Conservation (phyloP, 352 stramenopile species). For the Phytopythium ostracodes region DNA sequence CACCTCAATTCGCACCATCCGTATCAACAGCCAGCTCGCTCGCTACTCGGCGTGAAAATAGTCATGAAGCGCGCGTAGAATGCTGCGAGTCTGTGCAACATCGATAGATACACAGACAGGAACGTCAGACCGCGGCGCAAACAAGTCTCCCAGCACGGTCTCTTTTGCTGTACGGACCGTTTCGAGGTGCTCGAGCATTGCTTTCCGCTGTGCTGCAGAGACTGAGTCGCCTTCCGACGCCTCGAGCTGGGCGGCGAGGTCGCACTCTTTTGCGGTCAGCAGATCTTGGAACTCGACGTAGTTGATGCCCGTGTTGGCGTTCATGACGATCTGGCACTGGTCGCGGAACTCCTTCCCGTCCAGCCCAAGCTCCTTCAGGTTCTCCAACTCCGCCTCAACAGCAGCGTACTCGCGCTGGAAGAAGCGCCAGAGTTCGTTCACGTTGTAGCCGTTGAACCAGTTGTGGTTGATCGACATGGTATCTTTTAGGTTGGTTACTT, state of each 20-base stretch:
- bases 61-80: background rate
- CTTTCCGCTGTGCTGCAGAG: background rate
- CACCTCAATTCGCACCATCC: too few species aligned
- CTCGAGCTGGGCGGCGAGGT: slow-evolving; percentile 16
- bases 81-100: background rate
- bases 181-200: background rate
- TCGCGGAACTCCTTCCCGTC: slow-evolving; percentile 43
- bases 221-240: background rate
- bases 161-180: background rate
- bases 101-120: background rate
- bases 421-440: slow-evolving; percentile 60
- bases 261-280: slow-evolving; percentile 38
- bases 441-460: slow-evolving; percentile 92
- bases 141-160: too few species aligned
- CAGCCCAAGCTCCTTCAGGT: slow-evolving; percentile 65
- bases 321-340: slow-evolving; percentile 76
- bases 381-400: slow-evolving; percentile 52
- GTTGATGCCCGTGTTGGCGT: slow-evolving; percentile 76
- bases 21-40: too few species aligned
- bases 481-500: slow-evolving; percentile 91
- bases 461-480: slow-evolving; percentile 98
- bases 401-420: slow-evolving; percentile 59
- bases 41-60: background rate
- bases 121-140: background rate
- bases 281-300: slow-evolving; percentile 61